Percentiles rank a stretch among this genome's conserved stretches.
phyloP scores from a whole-genome alignment of 805 yeast genomes.

The Suhomyces pyralidae region DNA sequence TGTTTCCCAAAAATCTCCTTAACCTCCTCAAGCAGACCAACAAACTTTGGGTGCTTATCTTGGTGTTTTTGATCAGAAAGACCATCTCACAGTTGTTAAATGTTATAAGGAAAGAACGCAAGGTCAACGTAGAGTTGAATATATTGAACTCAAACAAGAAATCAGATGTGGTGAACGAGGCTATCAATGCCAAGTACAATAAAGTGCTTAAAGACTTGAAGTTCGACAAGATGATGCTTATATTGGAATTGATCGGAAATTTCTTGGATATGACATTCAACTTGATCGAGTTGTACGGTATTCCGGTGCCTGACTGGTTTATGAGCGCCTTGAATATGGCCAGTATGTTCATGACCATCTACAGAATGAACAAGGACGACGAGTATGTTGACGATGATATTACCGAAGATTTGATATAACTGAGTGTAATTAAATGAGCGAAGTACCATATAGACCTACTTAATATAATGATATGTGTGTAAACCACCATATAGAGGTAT shows the following conservation, averaged over 20 bases:
- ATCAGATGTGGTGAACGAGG: conserved; percentile 12
- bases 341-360: conserved; percentile 46
- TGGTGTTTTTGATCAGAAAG: conserved; percentile 40
- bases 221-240: conserved; percentile 42
- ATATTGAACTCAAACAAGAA: conserved; percentile 24
- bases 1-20: conserved; percentile 36
- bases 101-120: conserved; percentile 35
- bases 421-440: neutral
- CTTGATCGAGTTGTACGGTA: conserved; percentile 34
- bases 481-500: neutral
- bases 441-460: neutral
- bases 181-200: conserved; percentile 33
- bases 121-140: conserved; percentile 35
- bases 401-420: conserved; percentile 36
- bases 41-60: conserved; percentile 41
- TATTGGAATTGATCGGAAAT: conserved; percentile 41
- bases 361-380: conserved; percentile 49
- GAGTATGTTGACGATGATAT: conserved; percentile 44
- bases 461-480: neutral
- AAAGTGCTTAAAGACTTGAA: conserved; percentile 40
- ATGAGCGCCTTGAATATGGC: conserved; percentile 39
- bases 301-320: conserved; percentile 40
- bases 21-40: conserved; percentile 39
- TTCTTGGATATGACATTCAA: conserved; percentile 40
- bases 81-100: conserved; percentile 41